Percentiles rank a stretch among this genome's conserved stretches.
Conservation (phyloP, 371 early-diverging fungal species). For the Thermomucor indicae-seudaticae region DNA sequence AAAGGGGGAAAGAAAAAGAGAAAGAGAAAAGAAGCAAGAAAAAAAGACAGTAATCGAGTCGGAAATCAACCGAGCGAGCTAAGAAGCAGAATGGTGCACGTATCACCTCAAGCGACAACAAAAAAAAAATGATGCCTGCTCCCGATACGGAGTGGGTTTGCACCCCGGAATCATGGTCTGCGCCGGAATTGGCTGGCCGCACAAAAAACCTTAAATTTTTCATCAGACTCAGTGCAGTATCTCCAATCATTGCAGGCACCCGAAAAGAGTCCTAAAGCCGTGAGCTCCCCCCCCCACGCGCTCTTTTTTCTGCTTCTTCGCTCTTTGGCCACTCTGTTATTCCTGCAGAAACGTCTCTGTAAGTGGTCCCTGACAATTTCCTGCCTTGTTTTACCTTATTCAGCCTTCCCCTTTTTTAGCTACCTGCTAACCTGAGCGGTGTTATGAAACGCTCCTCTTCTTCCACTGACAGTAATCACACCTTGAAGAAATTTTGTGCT, state of each 20-base stretch:
- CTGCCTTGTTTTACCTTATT: not conserved
- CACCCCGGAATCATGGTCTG: not conserved
- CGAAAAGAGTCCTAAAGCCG: not conserved
- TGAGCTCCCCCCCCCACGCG: not conserved
- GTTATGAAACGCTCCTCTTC: conserved; percentile 38
- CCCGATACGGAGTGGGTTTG: not conserved
- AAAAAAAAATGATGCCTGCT: conserved; percentile 1
- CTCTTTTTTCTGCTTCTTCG: not conserved
- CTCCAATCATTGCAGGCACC: too few relatives aligned
- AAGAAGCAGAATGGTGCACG: too few relatives aligned
- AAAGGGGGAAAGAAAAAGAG: conserved; percentile 7
- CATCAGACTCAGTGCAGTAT: too few relatives aligned
- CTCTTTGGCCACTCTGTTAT: not conserved
- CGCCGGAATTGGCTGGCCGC: too few relatives aligned
- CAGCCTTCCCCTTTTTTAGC: not conserved
- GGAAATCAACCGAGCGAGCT: not conserved
- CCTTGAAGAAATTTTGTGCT: conserved; percentile 23
- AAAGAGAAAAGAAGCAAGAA: conserved; percentile 7
- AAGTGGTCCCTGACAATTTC: not conserved
- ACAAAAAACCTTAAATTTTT: too few relatives aligned
- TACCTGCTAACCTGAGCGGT: conserved; percentile 14
- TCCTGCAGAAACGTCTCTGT: not conserved
- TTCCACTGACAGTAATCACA: conserved; percentile 17
- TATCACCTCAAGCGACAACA: conserved; percentile 3
- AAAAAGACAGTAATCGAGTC: conserved; percentile 5